These are phyloP conservation scores for Arabidopsis lyrata DNA, from an alignment of 441 rosid species.

Conservation along the genomic window DNA sequence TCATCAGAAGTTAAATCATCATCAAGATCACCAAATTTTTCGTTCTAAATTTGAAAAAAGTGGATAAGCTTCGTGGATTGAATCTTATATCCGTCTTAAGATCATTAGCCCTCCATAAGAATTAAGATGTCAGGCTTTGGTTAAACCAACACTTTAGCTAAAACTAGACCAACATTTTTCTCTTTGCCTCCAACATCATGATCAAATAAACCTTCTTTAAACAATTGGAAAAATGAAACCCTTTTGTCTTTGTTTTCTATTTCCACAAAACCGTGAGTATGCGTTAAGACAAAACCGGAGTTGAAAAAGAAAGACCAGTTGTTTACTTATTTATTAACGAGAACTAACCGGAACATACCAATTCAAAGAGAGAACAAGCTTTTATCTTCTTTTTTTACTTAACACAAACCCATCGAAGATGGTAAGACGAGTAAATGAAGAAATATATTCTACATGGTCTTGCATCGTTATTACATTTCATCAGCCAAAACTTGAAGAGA, in stretches of 20 bases:
- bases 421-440: conserved; percentile 34
- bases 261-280: too few species aligned
- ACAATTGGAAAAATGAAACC: too few species aligned
- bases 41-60: not conserved
- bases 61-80: not conserved
- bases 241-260: too few species aligned
- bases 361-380: conserved; percentile 21
- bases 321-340: too few species aligned
- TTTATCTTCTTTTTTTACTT: not conserved
- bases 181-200: not conserved
- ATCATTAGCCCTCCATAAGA: not conserved
- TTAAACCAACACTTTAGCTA: not conserved
- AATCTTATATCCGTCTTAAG: not conserved
- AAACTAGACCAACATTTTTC: conserved; percentile 15
- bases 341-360: conserved; percentile 14
- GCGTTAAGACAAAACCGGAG: too few species aligned
- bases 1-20: not conserved
- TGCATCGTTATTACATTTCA: conserved; percentile 46
- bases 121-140: not conserved
- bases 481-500: conserved; percentile 48
- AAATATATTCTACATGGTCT: conserved; percentile 59
- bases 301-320: too few species aligned
- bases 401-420: conserved; percentile 35
- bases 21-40: not conserved
- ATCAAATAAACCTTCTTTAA: not conserved